phyloP scores from a whole-genome alignment of 176 grass and related monocot genomes.

The Aegilops bicornis region DNA sequence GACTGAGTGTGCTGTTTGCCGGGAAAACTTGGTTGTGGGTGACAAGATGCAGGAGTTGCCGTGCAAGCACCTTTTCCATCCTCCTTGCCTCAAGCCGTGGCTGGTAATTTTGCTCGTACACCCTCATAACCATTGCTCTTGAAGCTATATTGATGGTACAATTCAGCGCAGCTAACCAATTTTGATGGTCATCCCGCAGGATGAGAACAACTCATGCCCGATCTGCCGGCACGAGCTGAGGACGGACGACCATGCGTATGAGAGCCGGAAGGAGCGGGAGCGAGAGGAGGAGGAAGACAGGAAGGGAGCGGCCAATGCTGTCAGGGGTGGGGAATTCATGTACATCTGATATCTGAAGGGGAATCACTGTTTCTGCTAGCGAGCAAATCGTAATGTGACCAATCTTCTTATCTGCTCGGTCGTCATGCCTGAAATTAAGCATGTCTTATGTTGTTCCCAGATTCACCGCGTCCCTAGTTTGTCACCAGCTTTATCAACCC shows the following conservation, averaged over 20 bases:
- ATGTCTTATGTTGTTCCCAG: neutral
- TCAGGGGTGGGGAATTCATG: constrained; percentile 91
- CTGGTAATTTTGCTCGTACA: constrained; percentile 46
- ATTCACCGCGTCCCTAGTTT: neutral
- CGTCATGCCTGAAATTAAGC: constrained; percentile 12
- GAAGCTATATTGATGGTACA: neutral
- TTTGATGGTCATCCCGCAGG: constrained; percentile 37
- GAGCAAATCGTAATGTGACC: constrained; percentile 2
- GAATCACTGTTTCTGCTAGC: neutral
- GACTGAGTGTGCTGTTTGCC: constrained; percentile 93
- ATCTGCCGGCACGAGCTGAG: constrained; percentile 75
- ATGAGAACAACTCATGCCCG: constrained; percentile 90
- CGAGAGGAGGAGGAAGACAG: constrained; percentile 86
- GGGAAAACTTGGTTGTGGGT: constrained; percentile 71
- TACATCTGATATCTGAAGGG: constrained; percentile 59
- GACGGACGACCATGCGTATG: constrained; percentile 88
- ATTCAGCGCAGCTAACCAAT: neutral
- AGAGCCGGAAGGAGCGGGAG: constrained; percentile 88
- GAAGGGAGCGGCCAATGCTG: constrained; percentile 87
- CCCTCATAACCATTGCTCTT: neutral
- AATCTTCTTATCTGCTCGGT: neutral
- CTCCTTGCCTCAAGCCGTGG: constrained; percentile 90
- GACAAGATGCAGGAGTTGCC: constrained; percentile 99
- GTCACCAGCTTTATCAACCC: neutral
- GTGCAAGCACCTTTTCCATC: constrained; percentile 99